phyloP scores from a whole-genome alignment of 805 yeast species.

The Pichia gijzeniarum region DNA sequence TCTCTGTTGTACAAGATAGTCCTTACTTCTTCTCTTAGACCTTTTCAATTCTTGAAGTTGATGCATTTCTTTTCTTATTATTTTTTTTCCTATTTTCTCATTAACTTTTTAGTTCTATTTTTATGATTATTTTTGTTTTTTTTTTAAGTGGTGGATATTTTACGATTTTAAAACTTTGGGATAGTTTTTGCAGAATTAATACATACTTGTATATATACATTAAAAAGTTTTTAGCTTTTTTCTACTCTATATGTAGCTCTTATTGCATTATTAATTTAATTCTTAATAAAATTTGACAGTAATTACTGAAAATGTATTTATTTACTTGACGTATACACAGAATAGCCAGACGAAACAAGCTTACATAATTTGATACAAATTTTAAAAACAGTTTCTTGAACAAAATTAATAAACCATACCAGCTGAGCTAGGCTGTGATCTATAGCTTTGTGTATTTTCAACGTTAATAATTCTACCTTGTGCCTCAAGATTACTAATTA shows the following conservation, averaged over 20 bases:
- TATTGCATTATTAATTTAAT: no score
- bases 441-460: conserved; percentile 8
- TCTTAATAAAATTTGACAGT: no score
- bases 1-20: conserved; percentile 61
- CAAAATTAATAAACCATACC: conserved; percentile 1
- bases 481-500: conserved; percentile 72
- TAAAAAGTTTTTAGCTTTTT: background rate
- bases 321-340: no score
- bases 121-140: background rate
- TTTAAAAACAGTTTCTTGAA: no score
- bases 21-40: conserved; percentile 61
- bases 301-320: no score
- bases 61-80: background rate
- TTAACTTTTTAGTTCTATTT: no score
- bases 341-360: no score
- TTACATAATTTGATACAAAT: no score
- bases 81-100: no score
- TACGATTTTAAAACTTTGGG: conserved; percentile 3
- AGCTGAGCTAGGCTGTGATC: background rate
- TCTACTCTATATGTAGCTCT: no score
- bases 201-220: conserved; percentile 5
- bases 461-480: conserved; percentile 67
- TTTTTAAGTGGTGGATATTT: background rate
- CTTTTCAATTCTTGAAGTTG: background rate
- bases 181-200: conserved; percentile 1